Evolutionary conservation across 352 stramenopile genomes (phyloP), one percentile per base, ranked within the genome.

Genomic region (Phytophthora pistaciae): DNA sequence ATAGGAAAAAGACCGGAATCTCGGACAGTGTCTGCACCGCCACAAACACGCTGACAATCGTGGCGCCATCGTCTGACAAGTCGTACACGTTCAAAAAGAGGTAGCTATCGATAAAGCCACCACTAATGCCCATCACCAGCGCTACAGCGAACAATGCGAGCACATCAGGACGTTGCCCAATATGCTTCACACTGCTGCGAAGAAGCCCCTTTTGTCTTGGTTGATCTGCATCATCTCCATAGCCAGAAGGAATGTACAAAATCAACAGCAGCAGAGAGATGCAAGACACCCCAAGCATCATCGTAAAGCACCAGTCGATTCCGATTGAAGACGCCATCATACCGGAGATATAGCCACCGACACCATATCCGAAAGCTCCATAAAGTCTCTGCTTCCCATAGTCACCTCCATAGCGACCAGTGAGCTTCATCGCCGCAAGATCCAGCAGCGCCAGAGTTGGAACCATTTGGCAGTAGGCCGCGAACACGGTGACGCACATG

Each of bases 301-400:
- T 62, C 27, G 77, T 85, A 56, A 91, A 91, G 11, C 71, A 74
- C 80, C 77, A 91, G 11, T 75, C 53, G 63, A 91, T 86, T 48
- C 79, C 83, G 8, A 72, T 56, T 4, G 64, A 55, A 10, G 70
- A 75, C 5, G 84, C 77, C 38, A 89, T 66, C 49, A 82, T 59
- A 5, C 80, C 77, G 1, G 74, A 76, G 1, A 88, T 59, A 56
- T 89, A 91, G 5, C 80, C 80, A 46, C 74, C 74, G 16, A 80
- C 63, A 13, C 83, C 83, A 58, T 86, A 91, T 11, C 80, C 83
- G 18, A 88, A 74, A 3, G 80, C 79, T 2, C 79, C 83, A 50
- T 86, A 88, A 8, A 91, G 60, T 2, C 83, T 69, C 64, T 91
- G 80, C 68, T 88, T 88, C 46, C 83, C 83, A 48, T 87, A 91